Evolutionary conservation across 805 yeast genomes (phyloP), one percentile per base, ranked within the genome.

Genomic region (Ogataea angusta): DNA sequence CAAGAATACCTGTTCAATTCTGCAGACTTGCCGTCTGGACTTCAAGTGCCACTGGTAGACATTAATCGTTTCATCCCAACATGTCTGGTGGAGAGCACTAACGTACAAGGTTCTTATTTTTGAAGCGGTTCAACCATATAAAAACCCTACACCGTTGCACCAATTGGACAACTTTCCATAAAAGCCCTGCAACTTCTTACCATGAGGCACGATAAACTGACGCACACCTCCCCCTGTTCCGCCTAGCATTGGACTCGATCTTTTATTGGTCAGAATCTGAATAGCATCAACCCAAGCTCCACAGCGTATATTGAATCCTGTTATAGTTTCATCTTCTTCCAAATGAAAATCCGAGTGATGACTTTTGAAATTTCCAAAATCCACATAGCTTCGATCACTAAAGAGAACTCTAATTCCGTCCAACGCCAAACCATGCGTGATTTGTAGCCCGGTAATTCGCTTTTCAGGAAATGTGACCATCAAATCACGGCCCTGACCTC

Each of bases 251-350:
- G 70, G 71, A 28, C 83, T 75, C 1, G 67, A 52, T 45, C 80
- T 68, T 2, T 83, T 84, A 42, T 65, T 67, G 2, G 95, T 85
- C 14, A 79, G 69, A 24, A 93, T 66, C 56, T 85, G 93, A 16
- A 87, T 66, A 1, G 83, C 96, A 67, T 93, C 98, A 5, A 93
- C 69, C 97, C 98, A 93, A 2, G 72, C 79, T 9, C 98, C 98
- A 30, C 78, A 69, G 48, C 95, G 70, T 33, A 88, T 64, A 30
- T 73, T 69, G 40, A 90, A 66, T 18, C 82, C 83, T 3, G 69
- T 59, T 6, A 91, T 66, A 8, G 49, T 43, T 56, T 91, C 96
- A 34, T 79, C 85, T 0, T 59, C 59, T 3, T 66, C 65, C n/a
- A 89, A 52, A 1, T 56, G 58, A 43, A 82, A 73, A 44, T 82